Conservation (phyloP, 805 yeast species). For the Barnettozyma wickerhamii region DNA sequence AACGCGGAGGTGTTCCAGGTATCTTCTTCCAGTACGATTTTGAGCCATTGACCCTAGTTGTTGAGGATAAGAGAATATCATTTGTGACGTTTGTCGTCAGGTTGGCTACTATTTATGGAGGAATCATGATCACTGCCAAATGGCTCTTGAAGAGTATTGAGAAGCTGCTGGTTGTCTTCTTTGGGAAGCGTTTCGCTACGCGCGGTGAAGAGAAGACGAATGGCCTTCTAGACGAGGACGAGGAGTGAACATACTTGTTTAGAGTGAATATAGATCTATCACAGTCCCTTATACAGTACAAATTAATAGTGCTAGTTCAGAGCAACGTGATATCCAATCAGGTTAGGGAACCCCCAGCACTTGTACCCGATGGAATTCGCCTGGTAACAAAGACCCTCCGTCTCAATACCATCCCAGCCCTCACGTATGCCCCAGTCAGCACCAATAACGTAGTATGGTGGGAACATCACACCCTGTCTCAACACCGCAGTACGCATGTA, state of each 20-base stretch:
- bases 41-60: constrained; percentile 73
- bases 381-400: constrained; percentile 48
- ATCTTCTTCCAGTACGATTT: constrained; percentile 81
- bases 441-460: constrained; percentile 43
- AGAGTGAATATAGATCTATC: no score
- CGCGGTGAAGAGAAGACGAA: constrained; percentile 23
- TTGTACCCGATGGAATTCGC: constrained; percentile 41
- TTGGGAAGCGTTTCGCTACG: constrained; percentile 51
- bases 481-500: constrained; percentile 39
- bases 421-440: constrained; percentile 41
- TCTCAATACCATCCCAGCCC: constrained; percentile 52
- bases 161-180: constrained; percentile 40
- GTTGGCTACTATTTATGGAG: constrained; percentile 79
- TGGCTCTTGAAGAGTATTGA: constrained; percentile 62
- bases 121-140: constrained; percentile 64
- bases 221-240: constrained; percentile 17
- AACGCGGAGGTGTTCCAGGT: constrained; percentile 54
- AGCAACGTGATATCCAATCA: constrained; percentile 21
- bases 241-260: no score
- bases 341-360: constrained; percentile 48
- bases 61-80: constrained; percentile 68
- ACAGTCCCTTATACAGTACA: no score
- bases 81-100: constrained; percentile 76
- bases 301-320: no score
- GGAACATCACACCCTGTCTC: constrained; percentile 43